phyloP scores from a whole-genome alignment of 768 basidiomycete genomes.

The Boletus vermiculosoides region DNA sequence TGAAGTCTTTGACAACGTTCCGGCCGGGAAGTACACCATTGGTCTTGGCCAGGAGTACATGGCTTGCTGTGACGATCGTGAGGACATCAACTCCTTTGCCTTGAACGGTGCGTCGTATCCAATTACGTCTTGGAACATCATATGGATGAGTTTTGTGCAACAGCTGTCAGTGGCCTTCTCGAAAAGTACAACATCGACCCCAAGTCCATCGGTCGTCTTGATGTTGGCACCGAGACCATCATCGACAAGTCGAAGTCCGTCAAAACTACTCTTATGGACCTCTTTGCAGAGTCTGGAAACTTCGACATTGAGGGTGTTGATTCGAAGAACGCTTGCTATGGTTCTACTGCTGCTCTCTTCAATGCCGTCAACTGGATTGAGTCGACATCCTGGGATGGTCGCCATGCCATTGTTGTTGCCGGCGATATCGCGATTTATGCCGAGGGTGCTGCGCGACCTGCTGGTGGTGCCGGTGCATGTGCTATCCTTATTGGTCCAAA shows the following conservation, averaged over 20 bases:
- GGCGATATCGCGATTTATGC: constrained; percentile 99
- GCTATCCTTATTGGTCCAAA: constrained; percentile 96
- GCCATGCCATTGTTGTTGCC: constrained; percentile 94
- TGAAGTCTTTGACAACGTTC: constrained; percentile 90
- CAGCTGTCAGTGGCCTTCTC: constrained; percentile 86
- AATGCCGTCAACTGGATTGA: constrained; percentile 99
- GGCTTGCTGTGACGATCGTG: constrained; percentile 98
- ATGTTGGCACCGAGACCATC: constrained; percentile 98
- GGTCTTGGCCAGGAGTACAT: constrained; percentile 97
- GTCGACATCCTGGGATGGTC: constrained; percentile 93
- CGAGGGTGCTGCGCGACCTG: constrained; percentile 91
- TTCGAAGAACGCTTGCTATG: constrained; percentile 99
- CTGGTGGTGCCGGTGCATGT: constrained; percentile 93
- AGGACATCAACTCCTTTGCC: constrained; percentile 98
- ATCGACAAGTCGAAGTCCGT: constrained; percentile 99
- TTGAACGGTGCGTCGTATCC: constrained; percentile 69
- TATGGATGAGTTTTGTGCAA: neutral
- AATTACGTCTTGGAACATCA: neutral
- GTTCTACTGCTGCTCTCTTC: constrained; percentile 97
- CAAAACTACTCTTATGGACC: constrained; percentile 98
- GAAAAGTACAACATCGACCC: constrained; percentile 96
- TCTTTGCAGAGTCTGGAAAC: constrained; percentile 91
- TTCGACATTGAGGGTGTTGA: constrained; percentile 98
- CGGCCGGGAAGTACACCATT: constrained; percentile 98
- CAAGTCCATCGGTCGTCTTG: constrained; percentile 93